Percentiles rank a stretch among this genome's conserved stretches.
phyloP scores from a whole-genome alignment of 2,329 filamentous ascomycete species.

The Leptographium procerum region DNA sequence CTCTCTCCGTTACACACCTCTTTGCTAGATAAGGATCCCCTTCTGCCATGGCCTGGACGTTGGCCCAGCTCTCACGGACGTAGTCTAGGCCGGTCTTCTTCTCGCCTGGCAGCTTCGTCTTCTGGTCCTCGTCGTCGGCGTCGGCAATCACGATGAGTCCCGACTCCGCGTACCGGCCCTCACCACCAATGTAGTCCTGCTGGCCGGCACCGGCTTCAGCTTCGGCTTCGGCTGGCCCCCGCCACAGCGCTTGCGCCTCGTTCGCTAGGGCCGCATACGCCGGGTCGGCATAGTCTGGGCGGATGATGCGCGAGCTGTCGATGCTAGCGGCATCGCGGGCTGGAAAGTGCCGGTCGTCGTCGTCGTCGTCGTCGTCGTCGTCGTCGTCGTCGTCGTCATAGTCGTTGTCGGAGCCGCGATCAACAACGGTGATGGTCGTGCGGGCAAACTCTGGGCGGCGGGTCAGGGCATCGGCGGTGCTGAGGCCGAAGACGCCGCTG shows the following conservation, averaged over 20 bases:
- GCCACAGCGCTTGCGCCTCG: conserved; percentile 59
- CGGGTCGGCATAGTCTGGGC: conserved; percentile 69
- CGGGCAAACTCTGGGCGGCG: conserved; percentile 43
- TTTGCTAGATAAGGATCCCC: conserved; percentile 17
- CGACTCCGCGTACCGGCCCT: conserved; percentile 58
- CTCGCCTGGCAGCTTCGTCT: background rate
- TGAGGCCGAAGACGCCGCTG: conserved; percentile 52
- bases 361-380: background rate
- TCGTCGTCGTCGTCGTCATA: no score
- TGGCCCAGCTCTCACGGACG: conserved; percentile 47
- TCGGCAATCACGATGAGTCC: conserved; percentile 57
- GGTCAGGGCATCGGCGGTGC: conserved; percentile 56
- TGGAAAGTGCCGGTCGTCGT: conserved; percentile 37
- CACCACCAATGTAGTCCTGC: conserved; percentile 42
- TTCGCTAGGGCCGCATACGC: conserved; percentile 66
- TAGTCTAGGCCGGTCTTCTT: conserved; percentile 43
- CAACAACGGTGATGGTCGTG: conserved; percentile 47
- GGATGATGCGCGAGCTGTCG: conserved; percentile 53
- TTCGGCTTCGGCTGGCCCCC: no score
- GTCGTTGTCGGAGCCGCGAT: conserved; percentile 33
- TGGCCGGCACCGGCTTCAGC: no score
- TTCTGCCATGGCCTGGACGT: conserved; percentile 42
- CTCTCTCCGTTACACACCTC: background rate
- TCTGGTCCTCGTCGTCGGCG: background rate
- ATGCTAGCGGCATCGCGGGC: conserved; percentile 48